Percentiles rank a stretch among this genome's conserved stretches.
Conservation (phyloP, 345 rosid genomes). For the Anastatica hierochuntica region DNA sequence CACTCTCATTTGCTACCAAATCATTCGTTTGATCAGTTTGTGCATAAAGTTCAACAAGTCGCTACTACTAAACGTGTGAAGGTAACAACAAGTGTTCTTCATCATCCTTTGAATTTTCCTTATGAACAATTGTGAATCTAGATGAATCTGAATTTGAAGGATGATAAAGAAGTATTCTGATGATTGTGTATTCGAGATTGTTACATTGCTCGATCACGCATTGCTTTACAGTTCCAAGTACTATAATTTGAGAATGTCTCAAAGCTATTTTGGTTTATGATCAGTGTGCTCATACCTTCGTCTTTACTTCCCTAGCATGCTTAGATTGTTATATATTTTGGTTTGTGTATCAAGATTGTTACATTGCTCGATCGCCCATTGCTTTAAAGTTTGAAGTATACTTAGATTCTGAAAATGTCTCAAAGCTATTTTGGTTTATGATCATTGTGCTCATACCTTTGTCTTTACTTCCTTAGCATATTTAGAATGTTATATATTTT, state of each 20-base stretch:
- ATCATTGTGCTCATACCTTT: neutral
- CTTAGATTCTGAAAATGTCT: neutral
- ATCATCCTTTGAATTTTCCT: neutral
- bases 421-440: neutral
- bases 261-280: neutral
- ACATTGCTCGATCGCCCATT: neutral
- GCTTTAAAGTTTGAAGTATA: neutral
- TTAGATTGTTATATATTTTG: neutral
- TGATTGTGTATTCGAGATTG: neutral
- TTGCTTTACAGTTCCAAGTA: neutral
- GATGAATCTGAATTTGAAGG: neutral
- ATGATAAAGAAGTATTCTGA: neutral
- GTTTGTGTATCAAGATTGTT: no score
- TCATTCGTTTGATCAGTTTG: conserved; percentile 76
- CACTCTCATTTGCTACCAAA: conserved; percentile 72
- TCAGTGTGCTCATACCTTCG: neutral
- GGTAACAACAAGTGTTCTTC: conserved; percentile 36
- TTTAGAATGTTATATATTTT: neutral
- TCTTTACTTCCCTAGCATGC: neutral
- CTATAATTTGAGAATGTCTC: neutral
- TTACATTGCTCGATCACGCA: neutral
- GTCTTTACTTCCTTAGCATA: neutral
- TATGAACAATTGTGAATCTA: neutral
- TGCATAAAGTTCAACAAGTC: conserved; percentile 70
- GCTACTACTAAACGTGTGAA: conserved; percentile 67